These are phyloP conservation scores for Pythium oligandrum DNA, from an alignment of 352 stramenopile genomes.

Conservation along the genomic window DNA sequence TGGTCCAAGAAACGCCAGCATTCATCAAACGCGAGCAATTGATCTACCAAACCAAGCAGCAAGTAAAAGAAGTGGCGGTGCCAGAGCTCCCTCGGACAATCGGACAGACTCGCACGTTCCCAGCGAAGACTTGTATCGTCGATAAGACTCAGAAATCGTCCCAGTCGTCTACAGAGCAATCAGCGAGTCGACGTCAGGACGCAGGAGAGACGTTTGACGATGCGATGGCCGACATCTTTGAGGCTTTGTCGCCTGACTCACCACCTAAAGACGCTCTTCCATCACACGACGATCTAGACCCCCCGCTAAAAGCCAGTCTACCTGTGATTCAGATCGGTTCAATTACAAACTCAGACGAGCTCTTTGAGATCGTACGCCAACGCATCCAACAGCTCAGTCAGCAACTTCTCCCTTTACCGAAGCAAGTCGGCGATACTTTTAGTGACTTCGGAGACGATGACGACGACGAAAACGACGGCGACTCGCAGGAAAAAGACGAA, in stretches of 20 bases:
- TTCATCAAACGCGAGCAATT: slow-evolving; percentile 39
- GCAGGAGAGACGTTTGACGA: slow-evolving; percentile 18
- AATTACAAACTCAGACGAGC: slow-evolving; percentile 42
- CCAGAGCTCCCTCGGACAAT: slow-evolving; percentile 4
- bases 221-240: slow-evolving; percentile 27
- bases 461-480: slow-evolving; percentile 18
- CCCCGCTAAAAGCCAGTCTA: slow-evolving; percentile 4
- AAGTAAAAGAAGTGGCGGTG: slow-evolving; percentile 7
- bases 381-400: slow-evolving; percentile 29
- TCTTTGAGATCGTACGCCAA: slow-evolving; percentile 47
- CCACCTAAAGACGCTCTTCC: slow-evolving; percentile 5
- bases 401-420: slow-evolving; percentile 18
- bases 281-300: too few relatives aligned
- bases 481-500: slow-evolving; percentile 4
- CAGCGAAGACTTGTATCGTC: slow-evolving; percentile 13
- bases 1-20: slow-evolving; percentile 17
- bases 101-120: slow-evolving; percentile 17
- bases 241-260: slow-evolving; percentile 13
- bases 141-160: too few relatives aligned
- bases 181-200: not conserved
- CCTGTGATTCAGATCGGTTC: slow-evolving; percentile 34
- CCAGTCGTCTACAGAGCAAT: not conserved
- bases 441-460: slow-evolving; percentile 44
- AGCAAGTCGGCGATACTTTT: slow-evolving; percentile 22
- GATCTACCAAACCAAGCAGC: slow-evolving; percentile 28